A percentile compares a stretch with the other conserved stretches of the same genome.
These are phyloP conservation scores for Saccharomyces jurei DNA, from an alignment of 805 yeast species.

Conservation along the genomic window DNA sequence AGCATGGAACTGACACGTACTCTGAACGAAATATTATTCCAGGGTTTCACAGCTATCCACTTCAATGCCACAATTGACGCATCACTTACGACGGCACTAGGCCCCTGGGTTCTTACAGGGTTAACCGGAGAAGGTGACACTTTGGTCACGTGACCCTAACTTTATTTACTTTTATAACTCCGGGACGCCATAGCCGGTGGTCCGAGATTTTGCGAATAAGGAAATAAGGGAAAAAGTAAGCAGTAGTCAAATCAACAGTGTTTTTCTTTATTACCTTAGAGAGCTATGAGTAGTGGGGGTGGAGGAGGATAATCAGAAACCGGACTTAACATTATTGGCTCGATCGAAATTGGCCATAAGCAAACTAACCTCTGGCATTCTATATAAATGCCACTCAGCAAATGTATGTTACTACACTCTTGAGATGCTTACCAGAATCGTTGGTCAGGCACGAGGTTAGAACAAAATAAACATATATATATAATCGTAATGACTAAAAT, in stretches of 20 bases:
- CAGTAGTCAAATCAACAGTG: neutral
- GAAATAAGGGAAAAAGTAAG: neutral
- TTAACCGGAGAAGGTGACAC: slow-evolving; percentile 24
- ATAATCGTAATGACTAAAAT: slow-evolving; percentile 40
- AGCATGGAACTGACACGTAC: slow-evolving; percentile 36
- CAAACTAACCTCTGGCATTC: neutral
- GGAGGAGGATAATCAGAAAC: neutral
- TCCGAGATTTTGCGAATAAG: neutral
- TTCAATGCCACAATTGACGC: slow-evolving; percentile 21
- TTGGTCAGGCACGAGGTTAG: neutral
- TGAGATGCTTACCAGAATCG: neutral
- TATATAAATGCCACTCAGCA: neutral
- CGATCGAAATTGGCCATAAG: neutral
- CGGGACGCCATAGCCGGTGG: neutral
- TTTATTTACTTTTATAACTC: neutral
- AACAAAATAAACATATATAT: neutral
- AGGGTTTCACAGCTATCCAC: slow-evolving; percentile 32
- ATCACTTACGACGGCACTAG: slow-evolving; percentile 18
- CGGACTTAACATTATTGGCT: neutral
- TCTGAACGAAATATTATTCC: slow-evolving; percentile 34
- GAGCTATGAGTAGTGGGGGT: neutral
- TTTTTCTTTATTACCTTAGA: neutral
- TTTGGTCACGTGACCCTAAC: slow-evolving; percentile 5
- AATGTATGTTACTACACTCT: neutral
- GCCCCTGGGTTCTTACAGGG: slow-evolving; percentile 24